A percentile compares a stretch with the other conserved stretches of the same genome.
These are phyloP conservation scores for Pistacia integerrima DNA, from an alignment of 345 rosid species.

Conservation along the genomic window DNA sequence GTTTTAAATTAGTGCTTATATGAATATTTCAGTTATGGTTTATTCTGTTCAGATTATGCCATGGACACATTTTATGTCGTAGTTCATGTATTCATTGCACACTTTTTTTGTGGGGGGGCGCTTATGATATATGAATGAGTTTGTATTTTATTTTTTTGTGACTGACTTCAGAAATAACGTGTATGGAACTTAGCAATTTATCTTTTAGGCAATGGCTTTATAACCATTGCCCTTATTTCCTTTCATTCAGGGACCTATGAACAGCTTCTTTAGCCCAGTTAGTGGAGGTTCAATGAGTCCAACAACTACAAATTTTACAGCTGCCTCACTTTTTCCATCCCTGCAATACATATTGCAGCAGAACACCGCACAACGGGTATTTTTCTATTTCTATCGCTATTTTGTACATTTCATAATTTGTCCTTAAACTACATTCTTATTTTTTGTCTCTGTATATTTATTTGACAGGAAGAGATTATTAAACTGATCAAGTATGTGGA, in stretches of 20 bases:
- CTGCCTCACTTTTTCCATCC: constrained; percentile 64
- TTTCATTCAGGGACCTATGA: constrained; percentile 63
- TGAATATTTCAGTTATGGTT: neutral
- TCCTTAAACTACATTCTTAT: neutral
- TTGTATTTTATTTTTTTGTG: neutral
- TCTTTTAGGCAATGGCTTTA: constrained; percentile 40
- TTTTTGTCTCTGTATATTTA: constrained; percentile 18
- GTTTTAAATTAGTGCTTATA: neutral
- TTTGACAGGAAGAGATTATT: constrained; percentile 87
- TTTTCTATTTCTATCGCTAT: constrained; percentile 6
- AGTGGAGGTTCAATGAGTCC: constrained; percentile 52
- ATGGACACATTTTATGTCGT: neutral
- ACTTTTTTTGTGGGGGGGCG: neutral
- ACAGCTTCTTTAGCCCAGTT: constrained; percentile 44
- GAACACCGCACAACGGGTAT: constrained; percentile 79
- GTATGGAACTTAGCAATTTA: constrained; percentile 35
- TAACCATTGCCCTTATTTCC: constrained; percentile 36
- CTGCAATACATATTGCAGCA: constrained; percentile 84
- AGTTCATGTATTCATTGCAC: neutral
- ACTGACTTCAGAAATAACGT: constrained; percentile 12
- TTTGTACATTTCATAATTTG: neutral
- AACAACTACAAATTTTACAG: constrained; percentile 44
- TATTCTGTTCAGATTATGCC: neutral
- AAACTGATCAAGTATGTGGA: constrained; percentile 78
- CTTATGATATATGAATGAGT: neutral